Base-by-base conservation (phyloP, 163 green algal genomes). In the Prototheca wickerhamii region DNA sequence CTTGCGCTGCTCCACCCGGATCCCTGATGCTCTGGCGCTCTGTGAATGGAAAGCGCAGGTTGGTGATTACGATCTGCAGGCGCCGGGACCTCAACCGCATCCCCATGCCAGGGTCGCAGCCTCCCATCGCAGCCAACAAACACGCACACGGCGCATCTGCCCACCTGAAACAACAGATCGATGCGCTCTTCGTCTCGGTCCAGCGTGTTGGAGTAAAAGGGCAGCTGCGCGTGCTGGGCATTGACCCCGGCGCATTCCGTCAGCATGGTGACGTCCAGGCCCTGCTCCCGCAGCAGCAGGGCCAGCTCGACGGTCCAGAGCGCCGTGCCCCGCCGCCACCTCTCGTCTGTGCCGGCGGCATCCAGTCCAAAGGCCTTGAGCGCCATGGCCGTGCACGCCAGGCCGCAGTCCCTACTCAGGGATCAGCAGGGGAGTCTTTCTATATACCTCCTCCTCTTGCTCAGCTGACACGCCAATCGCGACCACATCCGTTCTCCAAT, bases 271-370 rank as follows among this genome's bases (percentile, higher is more conserved):
- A 60, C 53, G 23, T 25, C 18, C 53, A 37, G 29, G 53, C 53
- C 53, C 12, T n/a, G 53, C 28, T 10, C 12, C 29, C 12, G 8
- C 28, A 60, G 53, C 23, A 37, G 29, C 23, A 40, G 53, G 8
- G 53, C 53, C 53, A 60, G 29, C 23, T 60, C 53, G 53, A 60
- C n/a, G 29, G 23, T 60, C 53, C 53, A 60, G 21, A 10, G 23
- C 25, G 53, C 53, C 28, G n/a, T 21, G 12, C 26, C 12, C 20
- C 15, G 46, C 20, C 5, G 12, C 46, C 26, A 12, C 18, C 23
- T 25, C 15, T 54, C 46, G 15, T 30, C 15, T 18, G 18, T 18
- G 23, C 20, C 6, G 46, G 26, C 46, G 23, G 46, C 12, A 29
- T 25, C n/a, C 30, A 7, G 15, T 20, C 6, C 23, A 20, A 37